Conservation (phyloP, 306 rosid genomes). For the Erythrophleum fordii region DNA sequence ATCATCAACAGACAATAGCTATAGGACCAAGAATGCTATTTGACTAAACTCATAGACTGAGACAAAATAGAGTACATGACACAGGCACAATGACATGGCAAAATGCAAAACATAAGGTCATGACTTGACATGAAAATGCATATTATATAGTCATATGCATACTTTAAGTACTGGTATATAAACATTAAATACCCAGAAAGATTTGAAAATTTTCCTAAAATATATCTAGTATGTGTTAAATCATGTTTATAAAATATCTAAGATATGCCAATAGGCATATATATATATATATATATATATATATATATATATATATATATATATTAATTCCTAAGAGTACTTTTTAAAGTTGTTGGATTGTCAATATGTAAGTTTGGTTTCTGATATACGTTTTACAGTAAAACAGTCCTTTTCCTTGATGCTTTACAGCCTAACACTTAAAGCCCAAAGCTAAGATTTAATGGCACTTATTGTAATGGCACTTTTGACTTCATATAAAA, state of each 20-base stretch:
- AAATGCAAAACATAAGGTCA: not conserved
- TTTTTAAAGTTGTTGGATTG: not conserved
- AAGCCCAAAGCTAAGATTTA: not conserved
- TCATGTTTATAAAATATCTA: not conserved
- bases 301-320: not conserved
- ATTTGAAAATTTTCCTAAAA: not conserved
- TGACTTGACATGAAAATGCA: not conserved
- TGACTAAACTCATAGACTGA: not conserved
- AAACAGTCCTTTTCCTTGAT: not conserved
- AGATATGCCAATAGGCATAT: conserved; percentile 2
- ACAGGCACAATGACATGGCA: not conserved
- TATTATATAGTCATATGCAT: not conserved
- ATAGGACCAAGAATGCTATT: not conserved
- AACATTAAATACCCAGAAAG: not conserved
- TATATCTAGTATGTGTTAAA: not conserved
- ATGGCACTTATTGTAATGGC: not conserved
- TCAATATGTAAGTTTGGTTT: not conserved
- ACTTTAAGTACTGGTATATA: not conserved
- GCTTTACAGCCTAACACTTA: not conserved
- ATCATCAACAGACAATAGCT: not conserved
- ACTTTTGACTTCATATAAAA: not conserved
- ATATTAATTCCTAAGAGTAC: not conserved
- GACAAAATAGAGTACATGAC: not conserved
- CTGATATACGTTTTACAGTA: not conserved
- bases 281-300: too few relatives aligned